Base-by-base conservation (phyloP, 768 basidiomycete genomes). In the Phylloporus scabripes region DNA sequence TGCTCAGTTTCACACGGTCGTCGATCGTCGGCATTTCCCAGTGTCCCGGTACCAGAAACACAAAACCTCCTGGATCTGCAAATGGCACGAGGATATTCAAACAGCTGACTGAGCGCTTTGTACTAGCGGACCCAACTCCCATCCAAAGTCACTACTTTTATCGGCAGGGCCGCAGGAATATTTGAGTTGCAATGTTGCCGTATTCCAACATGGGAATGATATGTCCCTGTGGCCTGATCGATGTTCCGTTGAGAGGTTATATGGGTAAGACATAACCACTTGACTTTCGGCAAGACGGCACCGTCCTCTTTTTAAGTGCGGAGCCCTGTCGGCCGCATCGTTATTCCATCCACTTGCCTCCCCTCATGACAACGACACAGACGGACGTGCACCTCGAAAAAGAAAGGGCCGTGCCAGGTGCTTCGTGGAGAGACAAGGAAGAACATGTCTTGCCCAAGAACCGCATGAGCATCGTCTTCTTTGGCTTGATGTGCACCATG, bases 361-460 rank as follows among this genome's bases (percentile, higher is more conserved):
- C 28, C 10, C 14, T 29, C n/a, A 62, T 62, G 55, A 15, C 52
- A 12, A 18, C 49, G 1, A 37, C 49, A 3, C 24, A 57, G 18
- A 33, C 31, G 2, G 55, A 44, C 5, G 1, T 9, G 0, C 43
- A 24, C 2, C 34, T 46, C 37, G 53, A 53, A 24, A 70, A 72
- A 38, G 57, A 56, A 26, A 71, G 73, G 37, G 57, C 53, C 2
- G 45, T 53, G 44, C 76, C 74, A 5, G 80, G 77, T 1, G 72
- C 74, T 20, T 74, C 80, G 17, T 83, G 82, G 82, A 77, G 74
- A 50, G 62, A 62, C 6, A 66, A 72, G 45, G 82, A 83, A 52
- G 71, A 74, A 15, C 80, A 82, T 28, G 67, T 74, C 10, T 55
- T 84, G n/a, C 82, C 81, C 6, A 50, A 54, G 46, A 65, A 59